Base-by-base conservation (phyloP, 2,329 filamentous ascomycete genomes). In the Exophiala sp. region DNA sequence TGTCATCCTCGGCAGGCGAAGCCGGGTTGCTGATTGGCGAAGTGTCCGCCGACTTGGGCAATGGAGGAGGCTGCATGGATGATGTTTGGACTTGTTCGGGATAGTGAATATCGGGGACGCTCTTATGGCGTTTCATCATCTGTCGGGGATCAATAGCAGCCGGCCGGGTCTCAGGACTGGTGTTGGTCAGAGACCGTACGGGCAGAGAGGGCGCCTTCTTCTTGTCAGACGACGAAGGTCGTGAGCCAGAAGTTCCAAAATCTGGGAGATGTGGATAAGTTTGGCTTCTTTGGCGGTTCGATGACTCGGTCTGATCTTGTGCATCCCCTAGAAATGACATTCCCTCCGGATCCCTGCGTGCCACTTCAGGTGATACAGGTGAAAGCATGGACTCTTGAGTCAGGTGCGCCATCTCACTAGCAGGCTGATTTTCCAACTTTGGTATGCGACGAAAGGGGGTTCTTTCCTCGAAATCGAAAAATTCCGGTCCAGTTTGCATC, bases 261-360 rank as follows among this genome's bases (percentile, higher is more conserved):
- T 29, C 47, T 9, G 56, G 50, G 35, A 88, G 71, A 38, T 83
- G 81, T 1, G 89, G 88, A 56, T 95, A 89, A 0, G 88, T 95
- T 66, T 94, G 88, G 65, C 87, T 93, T 62, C 88, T 78, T n/a
- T 86, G 87, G 48, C 88, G 78, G 60, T 85, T 83, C 58, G 83
- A 81, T 60, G 80, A 80, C 46, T 73, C 70, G 49, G 68, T 63
- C 7, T 27, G 18, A 27, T 77, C 62, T 71, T 77, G 40, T 18
- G 30, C 23, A 23, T 23, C 23, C 10, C 40, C 43, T 9, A 47
- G 14, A 21, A 52, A 11, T 8, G 22, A 29, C 16, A 52, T 30
- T 2, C 21, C 43, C 27, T 48, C 47, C n/a, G 39, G 43, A 30
- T 57, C 57, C 10, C 21, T n/a, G 22, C 39, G 42, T 13, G 18